phyloP scores from a whole-genome alignment of 768 basidiomycete genomes.

The Pleurotus platypus region DNA sequence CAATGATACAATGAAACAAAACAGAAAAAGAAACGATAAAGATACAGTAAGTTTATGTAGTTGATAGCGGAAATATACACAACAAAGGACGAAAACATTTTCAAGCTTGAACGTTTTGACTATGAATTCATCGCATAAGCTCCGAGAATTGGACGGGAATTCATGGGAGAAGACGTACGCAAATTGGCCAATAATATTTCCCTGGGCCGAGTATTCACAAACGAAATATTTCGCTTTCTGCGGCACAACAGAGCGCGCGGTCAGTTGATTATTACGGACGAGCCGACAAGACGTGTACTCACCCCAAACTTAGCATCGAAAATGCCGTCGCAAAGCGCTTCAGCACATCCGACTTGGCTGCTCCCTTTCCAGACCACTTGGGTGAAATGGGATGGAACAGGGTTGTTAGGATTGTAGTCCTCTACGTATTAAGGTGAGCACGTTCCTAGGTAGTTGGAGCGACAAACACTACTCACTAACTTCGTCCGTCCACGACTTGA shows the following conservation, averaged over 20 bases:
- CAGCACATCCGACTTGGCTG: conserved; percentile 62
- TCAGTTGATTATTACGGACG: not conserved
- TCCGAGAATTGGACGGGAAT: not conserved
- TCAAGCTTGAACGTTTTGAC: conserved; percentile 44
- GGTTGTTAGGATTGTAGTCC: conserved; percentile 54
- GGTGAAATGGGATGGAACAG: conserved; percentile 64
- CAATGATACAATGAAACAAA: not conserved
- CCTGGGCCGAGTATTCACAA: conserved; percentile 64
- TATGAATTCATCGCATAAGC: conserved; percentile 14
- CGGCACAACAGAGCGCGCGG: conserved; percentile 8
- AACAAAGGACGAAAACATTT: conserved; percentile 10
- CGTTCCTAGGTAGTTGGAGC: not conserved
- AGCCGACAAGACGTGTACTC: conserved; percentile 18
- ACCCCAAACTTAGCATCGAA: conserved; percentile 55
- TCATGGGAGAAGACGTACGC: conserved; percentile 36
- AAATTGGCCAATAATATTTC: conserved; percentile 64
- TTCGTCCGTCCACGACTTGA: conserved; percentile 68
- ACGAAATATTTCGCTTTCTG: conserved; percentile 59
- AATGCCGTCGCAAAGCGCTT: conserved; percentile 52
- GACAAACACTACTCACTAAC: conserved; percentile 39
- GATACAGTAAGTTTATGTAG: not conserved
- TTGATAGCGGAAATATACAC: conserved; percentile 8
- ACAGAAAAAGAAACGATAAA: conserved; percentile 1
- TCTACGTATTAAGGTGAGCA: conserved; percentile 27
- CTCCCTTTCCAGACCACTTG: conserved; percentile 75